Conservation (phyloP, 2,329 filamentous ascomycete genomes). For the Ophioceras dolichostomum region DNA sequence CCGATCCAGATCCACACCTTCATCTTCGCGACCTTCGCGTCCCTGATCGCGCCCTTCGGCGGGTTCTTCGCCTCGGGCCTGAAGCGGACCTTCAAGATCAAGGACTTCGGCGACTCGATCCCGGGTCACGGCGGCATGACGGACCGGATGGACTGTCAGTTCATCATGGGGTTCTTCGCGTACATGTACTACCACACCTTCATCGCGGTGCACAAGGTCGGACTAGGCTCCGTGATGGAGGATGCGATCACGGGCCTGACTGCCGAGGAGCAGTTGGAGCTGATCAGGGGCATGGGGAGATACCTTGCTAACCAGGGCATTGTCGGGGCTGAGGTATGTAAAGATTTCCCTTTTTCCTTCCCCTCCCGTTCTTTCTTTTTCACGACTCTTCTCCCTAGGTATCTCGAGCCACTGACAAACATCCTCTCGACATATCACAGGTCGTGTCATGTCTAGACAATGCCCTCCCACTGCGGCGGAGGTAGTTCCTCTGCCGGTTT, state of each 20-base stretch:
- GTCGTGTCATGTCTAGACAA: slow-evolving; percentile 10
- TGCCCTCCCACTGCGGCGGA: slow-evolving; percentile 8
- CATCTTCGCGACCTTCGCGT: slow-evolving; percentile 84
- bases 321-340: slow-evolving; percentile 22
- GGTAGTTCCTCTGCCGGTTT: too few species aligned
- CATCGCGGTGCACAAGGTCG: slow-evolving; percentile 78
- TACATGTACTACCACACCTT: slow-evolving; percentile 99
- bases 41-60: slow-evolving; percentile 91
- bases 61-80: slow-evolving; percentile 97
- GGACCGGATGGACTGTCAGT: slow-evolving; percentile 98
- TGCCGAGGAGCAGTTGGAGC: slow-evolving; percentile 78
- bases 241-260: slow-evolving; percentile 81
- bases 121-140: slow-evolving; percentile 97
- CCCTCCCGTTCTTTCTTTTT: too few species aligned
- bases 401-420: too few species aligned
- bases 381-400: too few species aligned
- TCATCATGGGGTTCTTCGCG: slow-evolving; percentile 98
- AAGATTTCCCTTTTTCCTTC: too few species aligned
- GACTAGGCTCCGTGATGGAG: slow-evolving; percentile 79
- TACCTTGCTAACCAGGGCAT: slow-evolving; percentile 55
- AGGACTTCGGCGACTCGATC: slow-evolving; percentile 98
- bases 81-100: slow-evolving; percentile 99
- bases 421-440: not conserved
- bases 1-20: slow-evolving; percentile 93
- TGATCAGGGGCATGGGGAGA: slow-evolving; percentile 51